Percentiles rank a stretch among this genome's conserved stretches.
Conservation (phyloP, 2,329 filamentous ascomycete species). For the Aspergillus viridinutans region DNA sequence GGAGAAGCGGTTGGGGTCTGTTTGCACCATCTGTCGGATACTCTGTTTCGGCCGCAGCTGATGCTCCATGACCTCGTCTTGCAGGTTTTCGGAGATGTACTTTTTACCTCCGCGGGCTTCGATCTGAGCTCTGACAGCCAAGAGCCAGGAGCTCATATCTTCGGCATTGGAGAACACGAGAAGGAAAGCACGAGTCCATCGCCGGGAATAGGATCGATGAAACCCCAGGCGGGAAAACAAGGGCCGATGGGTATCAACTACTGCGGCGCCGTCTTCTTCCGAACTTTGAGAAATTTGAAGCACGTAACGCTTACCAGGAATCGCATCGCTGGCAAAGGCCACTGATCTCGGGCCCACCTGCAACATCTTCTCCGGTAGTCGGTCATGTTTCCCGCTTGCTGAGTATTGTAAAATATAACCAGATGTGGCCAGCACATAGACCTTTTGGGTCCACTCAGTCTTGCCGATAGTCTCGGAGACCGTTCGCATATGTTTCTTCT, state of each 20-base stretch:
- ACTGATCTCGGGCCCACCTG: slow-evolving; percentile 43
- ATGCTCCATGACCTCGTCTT: slow-evolving; percentile 24
- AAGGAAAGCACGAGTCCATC: slow-evolving; percentile 38
- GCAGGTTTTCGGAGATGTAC: slow-evolving; percentile 36
- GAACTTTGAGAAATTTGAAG: slow-evolving; percentile 42
- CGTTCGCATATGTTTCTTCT: slow-evolving; percentile 32
- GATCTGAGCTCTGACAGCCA: slow-evolving; percentile 43
- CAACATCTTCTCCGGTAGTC: slow-evolving; percentile 46
- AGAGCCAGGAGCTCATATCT: slow-evolving; percentile 44
- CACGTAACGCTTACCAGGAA: slow-evolving; percentile 48
- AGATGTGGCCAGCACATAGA: slow-evolving; percentile 42
- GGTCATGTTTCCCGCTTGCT: slow-evolving; percentile 42
- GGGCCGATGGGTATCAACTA: slow-evolving; percentile 29
- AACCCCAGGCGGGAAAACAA: slow-evolving; percentile 40
- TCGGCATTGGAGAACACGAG: slow-evolving; percentile 42
- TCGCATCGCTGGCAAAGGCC: slow-evolving; percentile 48
- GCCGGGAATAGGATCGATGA: slow-evolving; percentile 29
- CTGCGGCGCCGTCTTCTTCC: slow-evolving; percentile 24
- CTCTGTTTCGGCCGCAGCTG: slow-evolving; percentile 26
- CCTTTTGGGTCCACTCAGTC: slow-evolving; percentile 41
- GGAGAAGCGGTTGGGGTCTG: slow-evolving; percentile 31
- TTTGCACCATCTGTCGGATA: slow-evolving; percentile 31
- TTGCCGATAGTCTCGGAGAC: slow-evolving; percentile 37
- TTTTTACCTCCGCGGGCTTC: slow-evolving; percentile 44
- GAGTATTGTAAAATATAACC: slow-evolving; percentile 46